Evolutionary conservation across 495 filamentous ascomycete genomes (phyloP).

Genomic region (Poronia punctata): DNA sequence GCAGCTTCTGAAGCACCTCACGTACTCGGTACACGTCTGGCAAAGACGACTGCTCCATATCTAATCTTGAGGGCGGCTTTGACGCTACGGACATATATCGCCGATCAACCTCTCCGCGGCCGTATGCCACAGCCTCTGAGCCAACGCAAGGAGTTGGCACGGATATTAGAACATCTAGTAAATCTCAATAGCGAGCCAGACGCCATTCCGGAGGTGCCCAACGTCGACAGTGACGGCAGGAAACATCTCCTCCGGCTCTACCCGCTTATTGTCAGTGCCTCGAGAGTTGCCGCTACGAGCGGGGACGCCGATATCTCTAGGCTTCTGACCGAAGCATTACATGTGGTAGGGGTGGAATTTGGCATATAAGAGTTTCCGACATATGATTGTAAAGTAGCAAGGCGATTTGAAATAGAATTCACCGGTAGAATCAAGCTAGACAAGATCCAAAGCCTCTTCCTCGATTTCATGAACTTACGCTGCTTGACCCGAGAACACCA

Average conservation of each 20-base stretch:
- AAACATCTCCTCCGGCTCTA: constrained; percentile 81
- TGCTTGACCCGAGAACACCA: too few relatives aligned
- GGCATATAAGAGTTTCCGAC: too few relatives aligned
- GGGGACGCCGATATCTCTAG: constrained; percentile 55
- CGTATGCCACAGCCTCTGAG: constrained; percentile 84
- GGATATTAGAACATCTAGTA: constrained; percentile 59
- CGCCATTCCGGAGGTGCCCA: constrained; percentile 59
- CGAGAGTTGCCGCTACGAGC: constrained; percentile 59
- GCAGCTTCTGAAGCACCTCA: constrained; percentile 19
- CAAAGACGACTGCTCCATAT: constrained; percentile 72
- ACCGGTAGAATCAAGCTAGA: too few relatives aligned
- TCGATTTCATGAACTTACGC: too few relatives aligned
- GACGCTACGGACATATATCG: constrained; percentile 72
- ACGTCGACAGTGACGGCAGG: constrained; percentile 43
- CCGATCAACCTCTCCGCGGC: constrained; percentile 87
- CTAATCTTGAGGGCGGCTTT: constrained; percentile 76
- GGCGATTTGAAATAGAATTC: too few relatives aligned
- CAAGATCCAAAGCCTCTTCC: too few relatives aligned
- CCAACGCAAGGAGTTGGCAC: constrained; percentile 69
- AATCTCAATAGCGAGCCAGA: constrained; percentile 61
- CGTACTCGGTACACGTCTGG: constrained; percentile 50
- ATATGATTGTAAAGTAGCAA: too few relatives aligned
- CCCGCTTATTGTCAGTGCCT: constrained; percentile 65
- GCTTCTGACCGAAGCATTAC: constrained; percentile 52
- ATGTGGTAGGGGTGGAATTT: constrained; percentile 61